Evolutionary conservation across 2,329 filamentous ascomycete species (phyloP), one percentile per base, ranked within the genome.

Genomic region (Ophiostoma australiae): DNA sequence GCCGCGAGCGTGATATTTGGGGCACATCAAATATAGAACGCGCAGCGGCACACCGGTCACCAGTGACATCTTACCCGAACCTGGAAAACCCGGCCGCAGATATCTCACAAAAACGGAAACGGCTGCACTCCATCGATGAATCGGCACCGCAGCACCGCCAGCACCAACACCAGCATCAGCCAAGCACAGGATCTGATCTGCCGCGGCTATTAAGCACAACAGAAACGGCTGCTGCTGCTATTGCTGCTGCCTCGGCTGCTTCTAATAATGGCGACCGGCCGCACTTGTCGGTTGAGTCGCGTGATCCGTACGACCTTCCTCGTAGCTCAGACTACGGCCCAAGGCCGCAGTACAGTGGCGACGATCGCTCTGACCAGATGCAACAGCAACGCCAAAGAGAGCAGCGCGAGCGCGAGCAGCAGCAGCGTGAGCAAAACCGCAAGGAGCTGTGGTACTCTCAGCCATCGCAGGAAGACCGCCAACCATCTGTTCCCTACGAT

Each of bases 41-140:
- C 35, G 0, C 80, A 52, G 76, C 80, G 48, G 76, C 80, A 20
- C 81, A 82, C 73, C 80, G 80, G 15, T 71, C 72, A 69, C 76
- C 82, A 1, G 75, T 80, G 5, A 35, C 70, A 65, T 74, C 74
- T 52, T 82, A 83, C 75, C 74, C 82, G 6, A 82, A 84, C 41
- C 76, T 78, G n/a, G 85, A 89, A 48, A 77, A 76, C 20, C 33
- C 84, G 23, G 89, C 71, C 8, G 37, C 13, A 89, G 71, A 78
- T 78, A 7, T 77, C 80, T 70, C 80, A 80, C 74, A 82, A 84
- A 90, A 90, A 79, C 87, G 88, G 76, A 94, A 93, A 79, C 86
- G 91, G 72, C 92, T 91, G 7, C 81, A 83, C 66, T 91, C 90
- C 72, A 80, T 73, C 79, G 78, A 77, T 74, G 78, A 73, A 72